Base-by-base conservation (phyloP, 176 grass and related monocot genomes). In the Elaeis guineensis region DNA sequence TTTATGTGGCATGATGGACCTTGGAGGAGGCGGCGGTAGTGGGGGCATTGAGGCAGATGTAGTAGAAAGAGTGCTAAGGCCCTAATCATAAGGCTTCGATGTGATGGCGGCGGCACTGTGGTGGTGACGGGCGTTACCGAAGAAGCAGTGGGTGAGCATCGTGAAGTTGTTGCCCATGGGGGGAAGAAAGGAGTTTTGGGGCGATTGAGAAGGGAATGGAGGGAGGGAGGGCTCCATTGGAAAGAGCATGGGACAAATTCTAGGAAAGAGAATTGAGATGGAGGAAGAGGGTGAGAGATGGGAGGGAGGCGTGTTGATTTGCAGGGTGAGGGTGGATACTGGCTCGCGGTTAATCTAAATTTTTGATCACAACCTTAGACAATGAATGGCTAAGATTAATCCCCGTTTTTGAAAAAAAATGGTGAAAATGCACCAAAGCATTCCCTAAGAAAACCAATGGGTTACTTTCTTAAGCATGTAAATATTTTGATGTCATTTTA, bases 111-210 rank as follows among this genome's bases (percentile, higher is more conserved):
- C 84, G 16, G 83, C 69, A 4, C 78, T 75, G 66, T 91, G 78
- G 48, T 81, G 84, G 17, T 79, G 69, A 6, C 82, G 72, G 2
- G 19, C 72, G 25, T 55, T 56, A 66, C 73, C 75, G 76, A 79
- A 86, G 79, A 82, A 83, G 65, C 79, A 90, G 65, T 20, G 25
- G 16, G 26, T 63, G n/a, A 73, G 19, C 70, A 51, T 73, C 19
- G 82, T 77, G 59, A 77, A 76, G n/a, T 76, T 73, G 64, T 98
- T 98, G n/a, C 93, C 87, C 87, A 92, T 86, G 63, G 69, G 15
- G 17, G 48, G 61, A 50, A 23, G 23, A 23, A 2, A 23, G 23
- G 32, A 35, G 32, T 35, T 44, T 14, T 44, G 14, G 17, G 5
- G 19, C 2, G 15, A 20, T 52, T 5, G 57, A 21, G 6, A 14